Conservation (phyloP, 129 eudicot genomes). For the Daucus carota region DNA sequence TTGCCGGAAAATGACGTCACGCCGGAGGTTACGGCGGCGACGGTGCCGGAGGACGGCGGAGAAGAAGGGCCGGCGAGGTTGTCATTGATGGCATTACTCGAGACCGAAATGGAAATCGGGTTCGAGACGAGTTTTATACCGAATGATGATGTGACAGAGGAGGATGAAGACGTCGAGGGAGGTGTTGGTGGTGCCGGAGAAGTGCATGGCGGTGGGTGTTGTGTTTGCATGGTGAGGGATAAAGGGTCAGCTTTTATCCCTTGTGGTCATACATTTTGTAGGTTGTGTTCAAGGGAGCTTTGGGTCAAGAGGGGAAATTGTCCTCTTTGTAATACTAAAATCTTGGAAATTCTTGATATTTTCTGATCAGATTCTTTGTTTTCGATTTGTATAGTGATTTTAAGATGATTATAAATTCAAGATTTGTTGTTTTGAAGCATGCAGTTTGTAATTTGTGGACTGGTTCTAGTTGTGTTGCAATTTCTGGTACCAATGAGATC, state of each 20-base stretch:
- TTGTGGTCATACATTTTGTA: constrained; percentile 92
- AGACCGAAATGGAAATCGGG: constrained; percentile 44
- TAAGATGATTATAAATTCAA: neutral
- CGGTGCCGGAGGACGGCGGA: constrained; percentile 14
- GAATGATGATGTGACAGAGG: constrained; percentile 30
- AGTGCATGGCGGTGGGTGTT: constrained; percentile 41
- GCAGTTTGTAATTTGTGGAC: neutral
- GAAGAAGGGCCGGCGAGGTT: constrained; percentile 38
- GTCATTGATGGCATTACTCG: constrained; percentile 78
- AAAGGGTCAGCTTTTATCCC: constrained; percentile 89
- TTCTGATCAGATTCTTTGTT: constrained; percentile 27
- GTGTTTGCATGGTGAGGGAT: constrained; percentile 91
- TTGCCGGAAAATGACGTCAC: neutral
- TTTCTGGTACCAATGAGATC: too few species aligned
- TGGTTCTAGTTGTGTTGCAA: neutral
- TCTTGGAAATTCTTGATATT: constrained; percentile 88
- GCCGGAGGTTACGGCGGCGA: constrained; percentile 3
- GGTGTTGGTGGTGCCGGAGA: constrained; percentile 26
- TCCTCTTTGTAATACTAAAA: constrained; percentile 76
- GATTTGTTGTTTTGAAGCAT: neutral
- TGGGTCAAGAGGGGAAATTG: constrained; percentile 71
- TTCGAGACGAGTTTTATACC: constrained; percentile 15
- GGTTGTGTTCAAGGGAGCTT: constrained; percentile 83
- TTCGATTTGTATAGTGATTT: neutral
- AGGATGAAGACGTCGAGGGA: constrained; percentile 19